Percentiles rank a stretch among this genome's conserved stretches.
Evolutionary conservation across 257 asterid genomes (phyloP).

Genomic region (Coffea eugenioides): DNA sequence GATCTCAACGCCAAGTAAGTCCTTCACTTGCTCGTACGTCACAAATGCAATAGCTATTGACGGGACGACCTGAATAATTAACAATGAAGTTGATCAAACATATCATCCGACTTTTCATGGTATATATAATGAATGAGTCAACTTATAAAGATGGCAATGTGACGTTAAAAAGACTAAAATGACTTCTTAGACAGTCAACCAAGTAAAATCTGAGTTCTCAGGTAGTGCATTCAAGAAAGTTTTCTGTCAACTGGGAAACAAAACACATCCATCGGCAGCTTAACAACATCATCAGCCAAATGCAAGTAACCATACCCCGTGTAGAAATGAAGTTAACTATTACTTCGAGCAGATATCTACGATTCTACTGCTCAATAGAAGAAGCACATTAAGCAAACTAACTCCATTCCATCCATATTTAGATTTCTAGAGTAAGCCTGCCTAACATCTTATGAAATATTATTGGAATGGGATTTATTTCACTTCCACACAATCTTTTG

Average conservation of each 20-base stretch:
- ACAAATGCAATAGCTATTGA: slow-evolving; percentile 92
- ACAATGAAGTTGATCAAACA: slow-evolving; percentile 8
- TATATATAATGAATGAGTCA: background rate
- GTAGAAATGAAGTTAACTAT: background rate
- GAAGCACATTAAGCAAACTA: background rate
- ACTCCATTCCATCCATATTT: background rate
- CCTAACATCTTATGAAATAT: background rate
- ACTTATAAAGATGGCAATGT: background rate
- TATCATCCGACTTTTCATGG: background rate
- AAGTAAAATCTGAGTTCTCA: background rate
- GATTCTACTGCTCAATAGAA: background rate
- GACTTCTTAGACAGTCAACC: background rate
- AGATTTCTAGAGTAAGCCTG: background rate
- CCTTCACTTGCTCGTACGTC: slow-evolving; percentile 92
- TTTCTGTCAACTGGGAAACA: background rate
- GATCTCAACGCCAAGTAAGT: slow-evolving; percentile 76
- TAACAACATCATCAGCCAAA: background rate
- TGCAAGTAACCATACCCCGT: background rate
- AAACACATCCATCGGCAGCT: background rate
- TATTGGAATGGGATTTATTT: background rate
- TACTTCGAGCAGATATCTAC: background rate
- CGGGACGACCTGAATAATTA: slow-evolving; percentile 71
- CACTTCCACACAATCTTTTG: background rate
- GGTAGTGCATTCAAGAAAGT: background rate
- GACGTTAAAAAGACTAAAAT: background rate